Base-by-base conservation (phyloP, 495 filamentous ascomycete genomes). In the Neurospora sp. region DNA sequence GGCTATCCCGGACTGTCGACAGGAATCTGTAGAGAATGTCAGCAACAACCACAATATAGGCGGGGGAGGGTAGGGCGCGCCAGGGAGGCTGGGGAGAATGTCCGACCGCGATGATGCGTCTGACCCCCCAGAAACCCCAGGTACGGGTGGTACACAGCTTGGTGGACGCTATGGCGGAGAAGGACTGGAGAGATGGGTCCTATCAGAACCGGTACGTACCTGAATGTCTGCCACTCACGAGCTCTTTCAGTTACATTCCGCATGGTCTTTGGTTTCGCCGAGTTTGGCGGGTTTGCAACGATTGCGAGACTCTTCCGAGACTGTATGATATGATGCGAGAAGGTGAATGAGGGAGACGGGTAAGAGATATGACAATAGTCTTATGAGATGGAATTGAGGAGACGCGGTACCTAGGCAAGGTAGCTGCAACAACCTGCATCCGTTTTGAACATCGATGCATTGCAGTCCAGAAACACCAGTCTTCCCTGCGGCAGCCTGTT, bases 201-300 rank as follows among this genome's bases (percentile, higher is more conserved):
- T 59, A 69, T 37, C 70, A 76, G 62, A 12, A 54, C 54, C 27
- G 72, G 71, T 70, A 73, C 75, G 38, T 69, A 79, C 79, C 77
- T 80, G 73, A 79, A 82, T 10, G 80, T 81, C 69, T 82, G 78
- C 37, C 80, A 73, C 70, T 82, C 79, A 14, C 78, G 77, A 37
- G 75, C 74, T 69, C 74, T 72, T 39, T 79, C 78, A 20, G 78
- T 76, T 3, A 79, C 72, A 35, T 66, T 66, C 54, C 54, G 54
- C 54, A 66, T 66, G 27, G 54, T 66, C 54, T 66, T 66, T 37
- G 12, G 7, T 14, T 35, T 66, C 54, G 54, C 54, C 54, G 14
- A 66, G 54, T 35, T 35, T 66, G 54, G 27, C 54, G 54, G 54
- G 6, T 66, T 66, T 66, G 54, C 54, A 66, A 35, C 35, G 54